phyloP scores from a whole-genome alignment of 1,284 basidiomycete genomes.

The Agroathelia rolfsii region DNA sequence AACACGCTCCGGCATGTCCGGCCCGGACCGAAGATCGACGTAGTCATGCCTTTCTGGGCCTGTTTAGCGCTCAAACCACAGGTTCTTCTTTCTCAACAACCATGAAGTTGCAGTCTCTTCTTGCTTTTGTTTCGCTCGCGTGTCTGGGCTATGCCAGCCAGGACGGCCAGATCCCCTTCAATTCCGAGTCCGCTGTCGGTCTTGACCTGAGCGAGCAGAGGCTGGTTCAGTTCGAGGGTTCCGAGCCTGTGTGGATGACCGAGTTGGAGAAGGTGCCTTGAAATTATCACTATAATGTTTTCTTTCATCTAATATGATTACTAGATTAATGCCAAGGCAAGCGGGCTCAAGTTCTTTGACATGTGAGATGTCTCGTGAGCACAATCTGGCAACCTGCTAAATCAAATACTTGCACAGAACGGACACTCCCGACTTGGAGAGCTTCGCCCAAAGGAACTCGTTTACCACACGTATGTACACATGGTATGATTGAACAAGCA shows the following conservation, averaged over 20 bases:
- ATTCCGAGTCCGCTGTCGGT: slow-evolving; percentile 28
- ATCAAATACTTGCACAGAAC: no score
- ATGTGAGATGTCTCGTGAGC: slow-evolving; percentile 43
- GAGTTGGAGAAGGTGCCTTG: slow-evolving; percentile 68
- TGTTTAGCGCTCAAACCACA: slow-evolving; percentile 14
- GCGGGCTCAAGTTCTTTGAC: slow-evolving; percentile 77
- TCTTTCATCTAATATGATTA: slow-evolving; percentile 12
- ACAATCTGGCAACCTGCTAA: not conserved
- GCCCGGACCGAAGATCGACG: no score
- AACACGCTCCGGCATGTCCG: no score
- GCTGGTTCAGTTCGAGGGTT: slow-evolving; percentile 65
- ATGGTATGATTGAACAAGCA: not conserved
- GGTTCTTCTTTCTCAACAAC: slow-evolving; percentile 6
- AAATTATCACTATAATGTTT: slow-evolving; percentile 4
- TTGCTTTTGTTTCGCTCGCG: slow-evolving; percentile 26
- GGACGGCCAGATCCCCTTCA: slow-evolving; percentile 25
- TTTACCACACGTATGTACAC: slow-evolving; percentile 10
- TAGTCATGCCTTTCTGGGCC: slow-evolving; percentile 30
- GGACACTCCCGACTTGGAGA: no score
- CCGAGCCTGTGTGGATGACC: slow-evolving; percentile 65
- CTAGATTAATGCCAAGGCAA: slow-evolving; percentile 70
- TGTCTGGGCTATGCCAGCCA: slow-evolving; percentile 19
- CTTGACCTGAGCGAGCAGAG: slow-evolving; percentile 65
- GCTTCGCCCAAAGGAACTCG: not conserved
- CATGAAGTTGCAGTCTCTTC: slow-evolving; percentile 9